Conservation (phyloP, 306 rosid genomes). For the Casuarina cunninghamiana region DNA sequence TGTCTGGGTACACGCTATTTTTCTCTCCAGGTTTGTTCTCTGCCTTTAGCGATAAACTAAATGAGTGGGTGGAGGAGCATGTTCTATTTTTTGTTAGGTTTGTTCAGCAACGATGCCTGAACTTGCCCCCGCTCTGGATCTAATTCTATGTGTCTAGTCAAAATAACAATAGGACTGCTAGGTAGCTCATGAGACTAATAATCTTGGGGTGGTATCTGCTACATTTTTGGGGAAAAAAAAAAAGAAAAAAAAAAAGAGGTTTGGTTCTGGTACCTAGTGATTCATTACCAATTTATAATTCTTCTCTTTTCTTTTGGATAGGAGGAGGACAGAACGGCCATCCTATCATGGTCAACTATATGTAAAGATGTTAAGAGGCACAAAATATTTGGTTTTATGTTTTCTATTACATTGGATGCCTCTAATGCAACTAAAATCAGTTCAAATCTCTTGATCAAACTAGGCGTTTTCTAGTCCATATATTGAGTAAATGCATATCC, state of each 20-base stretch:
- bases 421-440: background rate
- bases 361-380: no score
- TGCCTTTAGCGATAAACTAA: background rate
- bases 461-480: background rate
- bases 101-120: background rate
- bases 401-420: slow-evolving; percentile 1
- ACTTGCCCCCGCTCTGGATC: background rate
- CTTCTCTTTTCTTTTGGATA: no score
- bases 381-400: background rate
- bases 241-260: no score
- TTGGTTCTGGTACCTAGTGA: no score
- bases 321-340: no score
- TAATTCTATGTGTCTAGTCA: no score
- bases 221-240: no score
- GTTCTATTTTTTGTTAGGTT: background rate
- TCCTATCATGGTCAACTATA: no score
- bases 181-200: no score
- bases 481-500: background rate
- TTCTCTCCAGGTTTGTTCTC: background rate
- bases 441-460: background rate
- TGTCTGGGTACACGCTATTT: background rate
- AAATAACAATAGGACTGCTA: no score
- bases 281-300: no score
- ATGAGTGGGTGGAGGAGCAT: background rate
- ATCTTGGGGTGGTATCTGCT: no score